Evolutionary conservation across 768 basidiomycete genomes (phyloP), one percentile per base, ranked within the genome.

Genomic region (Trametes cubensis): DNA sequence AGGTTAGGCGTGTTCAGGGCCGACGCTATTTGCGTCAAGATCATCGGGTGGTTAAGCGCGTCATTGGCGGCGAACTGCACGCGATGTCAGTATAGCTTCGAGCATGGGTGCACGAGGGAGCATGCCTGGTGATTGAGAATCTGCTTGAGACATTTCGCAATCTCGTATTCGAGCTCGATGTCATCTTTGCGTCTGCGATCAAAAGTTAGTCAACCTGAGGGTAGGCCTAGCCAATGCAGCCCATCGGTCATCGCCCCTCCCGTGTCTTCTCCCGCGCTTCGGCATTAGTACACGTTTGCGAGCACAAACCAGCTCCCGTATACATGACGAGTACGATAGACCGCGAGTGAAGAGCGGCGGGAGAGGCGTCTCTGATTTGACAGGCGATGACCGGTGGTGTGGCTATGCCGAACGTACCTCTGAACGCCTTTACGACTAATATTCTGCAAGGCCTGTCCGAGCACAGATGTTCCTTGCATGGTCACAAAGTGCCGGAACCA

Each of bases 1-100:
- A 97, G 77, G 70, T 90, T 80, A 0, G 93, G 86, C 2, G 93
- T 89, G 67, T 90, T 93, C 59, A 98, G 80, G 10, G 92, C 89
- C 14, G 88, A 87, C 15, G 88, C 83, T 58, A 98, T 85, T 79
- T 92, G 88, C 48, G 85, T 83, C 62, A 96, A 84, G 58, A 94
- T 84, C 46, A 82, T 78, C 47, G 85, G 80, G 67, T 92, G 90
- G 14, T 83, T 84, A 62, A 93, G 76, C 6, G 89, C 90, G 70
- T 95, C 92, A 49, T 79, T 78, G 2, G 87, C 83, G 50, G 89
- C 90, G 65, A 77, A 72, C 90, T 92, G 63, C 25, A 39, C 26
- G 39, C 48, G 18, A 20, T 55, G 28, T 20, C 14, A 57, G 42
- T 52, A n/a, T 38, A 53, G 28, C 42, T 11, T 18, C 3, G 40